These are phyloP conservation scores for Arxiozyma telluris DNA, from an alignment of 1,139 yeast genomes.

Conservation along the genomic window DNA sequence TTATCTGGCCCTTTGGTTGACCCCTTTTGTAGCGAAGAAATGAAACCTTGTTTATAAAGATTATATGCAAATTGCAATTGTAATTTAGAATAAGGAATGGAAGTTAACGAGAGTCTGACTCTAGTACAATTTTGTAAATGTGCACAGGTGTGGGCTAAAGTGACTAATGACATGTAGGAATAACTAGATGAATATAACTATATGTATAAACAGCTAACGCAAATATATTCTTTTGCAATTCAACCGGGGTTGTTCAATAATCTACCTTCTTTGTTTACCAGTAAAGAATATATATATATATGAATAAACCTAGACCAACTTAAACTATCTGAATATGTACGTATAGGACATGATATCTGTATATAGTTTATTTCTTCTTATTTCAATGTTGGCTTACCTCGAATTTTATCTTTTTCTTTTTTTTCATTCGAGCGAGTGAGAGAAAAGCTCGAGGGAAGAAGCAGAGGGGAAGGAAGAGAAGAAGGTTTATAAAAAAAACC, in stretches of 20 bases:
- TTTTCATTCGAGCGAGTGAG: not conserved
- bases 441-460: not conserved
- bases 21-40: constrained; percentile 78
- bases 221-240: too few relatives aligned
- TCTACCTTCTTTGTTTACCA: too few relatives aligned
- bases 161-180: constrained; percentile 64
- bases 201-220: not conserved
- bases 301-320: too few relatives aligned
- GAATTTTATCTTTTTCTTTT: too few relatives aligned
- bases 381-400: not conserved
- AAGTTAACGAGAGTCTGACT: constrained; percentile 64
- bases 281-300: not conserved
- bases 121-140: constrained; percentile 84
- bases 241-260: not conserved
- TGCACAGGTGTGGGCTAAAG: constrained; percentile 75
- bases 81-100: constrained; percentile 75
- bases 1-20: constrained; percentile 84
- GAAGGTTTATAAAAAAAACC: too few relatives aligned
- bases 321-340: too few relatives aligned
- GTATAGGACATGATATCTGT: not conserved
- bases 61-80: constrained; percentile 79
- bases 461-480: not conserved
- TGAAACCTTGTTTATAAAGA: constrained; percentile 82
- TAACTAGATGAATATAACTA: not conserved
- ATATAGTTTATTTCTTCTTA: not conserved